Evolutionary conservation across 2,329 filamentous ascomycete genomes (phyloP).

Genomic region (Volutella citrinella): DNA sequence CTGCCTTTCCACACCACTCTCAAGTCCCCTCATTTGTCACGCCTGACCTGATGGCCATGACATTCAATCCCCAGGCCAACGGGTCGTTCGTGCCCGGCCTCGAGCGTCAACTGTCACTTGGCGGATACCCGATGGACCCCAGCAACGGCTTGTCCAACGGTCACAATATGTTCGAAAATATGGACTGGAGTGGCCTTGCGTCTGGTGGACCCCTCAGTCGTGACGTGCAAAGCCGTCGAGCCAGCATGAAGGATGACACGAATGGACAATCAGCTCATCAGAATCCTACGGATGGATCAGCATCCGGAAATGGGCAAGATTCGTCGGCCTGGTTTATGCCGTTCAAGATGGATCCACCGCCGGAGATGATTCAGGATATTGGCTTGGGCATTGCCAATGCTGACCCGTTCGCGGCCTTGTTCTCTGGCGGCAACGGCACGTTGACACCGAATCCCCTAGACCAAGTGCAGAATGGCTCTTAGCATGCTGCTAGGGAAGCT

Average conservation of each 20-base stretch:
- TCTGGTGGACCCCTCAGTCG: constrained; percentile 26
- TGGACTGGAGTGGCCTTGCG: constrained; percentile 43
- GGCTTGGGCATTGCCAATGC: constrained; percentile 39
- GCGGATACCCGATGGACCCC: constrained; percentile 61
- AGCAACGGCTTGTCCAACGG: constrained; percentile 32
- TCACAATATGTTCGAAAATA: constrained; percentile 39
- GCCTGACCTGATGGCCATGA: constrained; percentile 51
- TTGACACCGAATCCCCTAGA: constrained; percentile 33
- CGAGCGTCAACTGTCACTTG: constrained; percentile 73
- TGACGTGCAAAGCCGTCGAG: constrained; percentile 24
- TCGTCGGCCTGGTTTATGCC: constrained; percentile 86
- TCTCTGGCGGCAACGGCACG: constrained; percentile 39
- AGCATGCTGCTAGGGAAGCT: too few relatives aligned
- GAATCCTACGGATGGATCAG: constrained; percentile 17
- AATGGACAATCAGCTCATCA: constrained; percentile 26
- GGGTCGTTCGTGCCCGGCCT: constrained; percentile 65
- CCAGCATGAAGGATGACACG: constrained; percentile 26
- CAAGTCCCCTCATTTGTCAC: constrained; percentile 44
- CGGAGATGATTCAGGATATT: constrained; percentile 53
- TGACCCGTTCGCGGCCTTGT: constrained; percentile 50
- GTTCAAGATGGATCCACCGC: constrained; percentile 85
- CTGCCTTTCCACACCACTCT: constrained; percentile 35
- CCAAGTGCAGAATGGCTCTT: constrained; percentile 30
- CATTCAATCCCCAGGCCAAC: constrained; percentile 46
- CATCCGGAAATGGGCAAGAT: constrained; percentile 36